Evolutionary conservation across 805 yeast genomes (phyloP).

Genomic region (Pichia deserticola): DNA sequence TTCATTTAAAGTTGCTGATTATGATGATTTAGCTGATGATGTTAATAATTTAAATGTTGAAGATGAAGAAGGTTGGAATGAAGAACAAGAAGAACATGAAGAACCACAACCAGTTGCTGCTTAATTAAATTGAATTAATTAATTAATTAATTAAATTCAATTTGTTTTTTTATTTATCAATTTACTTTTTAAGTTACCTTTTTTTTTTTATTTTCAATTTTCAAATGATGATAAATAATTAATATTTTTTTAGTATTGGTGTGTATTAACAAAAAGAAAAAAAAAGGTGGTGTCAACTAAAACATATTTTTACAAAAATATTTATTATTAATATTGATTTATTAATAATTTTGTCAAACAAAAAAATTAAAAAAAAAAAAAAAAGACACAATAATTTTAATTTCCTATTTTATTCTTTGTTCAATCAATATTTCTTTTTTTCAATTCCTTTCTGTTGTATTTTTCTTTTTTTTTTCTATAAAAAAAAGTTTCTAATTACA

Average conservation of each 20-base stretch:
- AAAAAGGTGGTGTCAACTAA: no score
- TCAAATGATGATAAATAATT: no score
- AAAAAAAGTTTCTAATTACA: no score
- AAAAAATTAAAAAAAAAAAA: neutral
- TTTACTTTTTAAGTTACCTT: no score
- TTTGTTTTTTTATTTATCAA: no score
- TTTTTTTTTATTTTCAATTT: no score
- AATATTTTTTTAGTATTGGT: no score
- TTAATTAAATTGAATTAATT: slow-evolving; percentile 2
- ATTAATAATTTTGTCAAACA: neutral
- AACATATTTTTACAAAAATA: no score
- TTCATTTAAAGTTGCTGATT: slow-evolving; percentile 46
- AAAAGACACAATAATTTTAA: neutral
- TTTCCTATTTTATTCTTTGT: slow-evolving; percentile 1
- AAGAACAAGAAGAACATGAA: slow-evolving; percentile 9
- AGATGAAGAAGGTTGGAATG: slow-evolving; percentile 41
- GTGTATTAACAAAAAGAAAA: no score
- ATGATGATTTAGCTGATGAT: slow-evolving; percentile 39
- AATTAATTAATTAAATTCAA: neutral
- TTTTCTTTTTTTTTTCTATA: neutral
- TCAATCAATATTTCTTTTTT: neutral
- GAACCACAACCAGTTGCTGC: slow-evolving; percentile 19
- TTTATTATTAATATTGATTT: no score
- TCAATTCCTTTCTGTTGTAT: neutral
- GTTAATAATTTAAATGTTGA: slow-evolving; percentile 43